phyloP scores from a whole-genome alignment of 2,329 filamentous ascomycete species.

The Ophidiomyces ophidiicola region DNA sequence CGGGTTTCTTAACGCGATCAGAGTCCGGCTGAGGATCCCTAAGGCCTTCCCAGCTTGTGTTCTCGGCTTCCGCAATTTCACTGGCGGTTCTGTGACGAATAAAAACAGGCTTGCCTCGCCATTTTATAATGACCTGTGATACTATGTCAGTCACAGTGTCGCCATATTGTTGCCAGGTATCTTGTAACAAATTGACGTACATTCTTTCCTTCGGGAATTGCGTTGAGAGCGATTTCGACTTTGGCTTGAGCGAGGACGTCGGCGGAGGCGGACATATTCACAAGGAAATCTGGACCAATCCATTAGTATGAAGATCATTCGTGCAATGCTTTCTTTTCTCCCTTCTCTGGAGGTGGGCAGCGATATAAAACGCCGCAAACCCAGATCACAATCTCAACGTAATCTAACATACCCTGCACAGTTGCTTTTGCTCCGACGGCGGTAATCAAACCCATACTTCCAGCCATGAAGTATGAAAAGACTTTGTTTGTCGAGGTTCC shows the following conservation, averaged over 20 bases:
- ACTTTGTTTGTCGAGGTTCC: constrained; percentile 64
- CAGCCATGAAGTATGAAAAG: constrained; percentile 98
- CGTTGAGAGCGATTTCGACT: constrained; percentile 86
- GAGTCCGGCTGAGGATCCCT: constrained; percentile 84
- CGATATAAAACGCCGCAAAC: background rate
- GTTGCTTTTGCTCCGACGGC: constrained; percentile 95
- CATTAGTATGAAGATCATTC: constrained; percentile 1
- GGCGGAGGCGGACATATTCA: constrained; percentile 99
- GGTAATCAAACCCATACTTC: constrained; percentile 79
- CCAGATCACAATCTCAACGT: constrained; percentile 10
- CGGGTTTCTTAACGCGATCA: constrained; percentile 93
- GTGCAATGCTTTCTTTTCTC: background rate
- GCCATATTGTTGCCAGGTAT: background rate
- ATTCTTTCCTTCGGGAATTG: constrained; percentile 99
- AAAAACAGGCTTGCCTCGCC: constrained; percentile 99
- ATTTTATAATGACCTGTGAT: constrained; percentile 92
- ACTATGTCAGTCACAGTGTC: background rate
- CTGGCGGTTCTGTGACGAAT: constrained; percentile 90
- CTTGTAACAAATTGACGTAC: constrained; percentile 43
- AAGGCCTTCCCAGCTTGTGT: constrained; percentile 66
- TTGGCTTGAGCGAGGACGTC: constrained; percentile 98
- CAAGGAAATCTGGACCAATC: constrained; percentile 69
- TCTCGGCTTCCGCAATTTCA: constrained; percentile 93
- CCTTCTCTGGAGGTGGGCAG: background rate
- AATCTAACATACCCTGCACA: constrained; percentile 66